Evolutionary conservation across 2,329 filamentous ascomycete species (phyloP).

Genomic region (Sarocladiaceae sp.): DNA sequence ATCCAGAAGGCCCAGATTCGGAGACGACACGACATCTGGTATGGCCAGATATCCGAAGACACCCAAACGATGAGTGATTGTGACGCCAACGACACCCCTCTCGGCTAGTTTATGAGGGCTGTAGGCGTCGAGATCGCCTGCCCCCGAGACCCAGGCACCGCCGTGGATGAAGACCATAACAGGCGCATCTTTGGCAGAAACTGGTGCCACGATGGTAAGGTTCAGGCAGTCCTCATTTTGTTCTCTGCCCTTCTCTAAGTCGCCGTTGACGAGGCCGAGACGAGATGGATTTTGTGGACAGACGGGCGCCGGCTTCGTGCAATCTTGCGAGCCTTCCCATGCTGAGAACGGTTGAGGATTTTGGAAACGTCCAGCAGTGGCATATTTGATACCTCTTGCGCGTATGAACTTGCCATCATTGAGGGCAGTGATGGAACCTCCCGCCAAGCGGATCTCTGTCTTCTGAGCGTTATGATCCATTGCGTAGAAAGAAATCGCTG

Average conservation of each 20-base stretch:
- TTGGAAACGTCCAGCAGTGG: slow-evolving; percentile 15
- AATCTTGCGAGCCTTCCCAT: slow-evolving; percentile 12
- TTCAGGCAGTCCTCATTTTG: slow-evolving; percentile 28
- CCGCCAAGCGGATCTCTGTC: slow-evolving; percentile 10
- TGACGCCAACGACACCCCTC: background rate
- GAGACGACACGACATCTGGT: background rate
- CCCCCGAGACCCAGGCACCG: slow-evolving; percentile 13
- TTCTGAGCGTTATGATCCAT: background rate
- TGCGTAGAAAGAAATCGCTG: background rate
- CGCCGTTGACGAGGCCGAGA: slow-evolving; percentile 12
- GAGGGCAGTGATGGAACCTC: slow-evolving; percentile 13
- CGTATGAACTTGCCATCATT: slow-evolving; percentile 4
- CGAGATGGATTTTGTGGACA: slow-evolving; percentile 16
- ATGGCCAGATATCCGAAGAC: slow-evolving; percentile 14
- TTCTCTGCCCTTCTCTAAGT: slow-evolving; percentile 9
- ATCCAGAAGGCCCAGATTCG: slow-evolving; percentile 14
- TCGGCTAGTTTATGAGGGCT: background rate
- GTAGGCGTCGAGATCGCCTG: slow-evolving; percentile 8
- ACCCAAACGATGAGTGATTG: slow-evolving; percentile 10
- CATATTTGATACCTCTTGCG: slow-evolving; percentile 9
- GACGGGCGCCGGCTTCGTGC: slow-evolving; percentile 13
- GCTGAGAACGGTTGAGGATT: slow-evolving; percentile 7
- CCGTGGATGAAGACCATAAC: slow-evolving; percentile 15
- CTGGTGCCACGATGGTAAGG: slow-evolving; percentile 28
- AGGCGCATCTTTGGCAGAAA: background rate